phyloP scores from a whole-genome alignment of 148 eudicot genomes.

The Chenopodium quinoa region DNA sequence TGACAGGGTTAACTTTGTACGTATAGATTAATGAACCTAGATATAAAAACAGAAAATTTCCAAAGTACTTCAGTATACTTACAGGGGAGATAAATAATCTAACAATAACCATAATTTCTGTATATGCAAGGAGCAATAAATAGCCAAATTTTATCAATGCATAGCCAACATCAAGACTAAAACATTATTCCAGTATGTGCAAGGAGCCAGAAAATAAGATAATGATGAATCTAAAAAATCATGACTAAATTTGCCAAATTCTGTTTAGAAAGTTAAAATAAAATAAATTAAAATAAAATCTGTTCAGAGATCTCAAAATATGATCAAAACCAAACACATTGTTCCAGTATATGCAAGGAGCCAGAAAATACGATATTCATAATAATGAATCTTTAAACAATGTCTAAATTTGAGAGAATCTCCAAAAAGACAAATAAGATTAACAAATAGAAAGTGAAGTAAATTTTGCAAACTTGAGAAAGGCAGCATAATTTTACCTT shows the following conservation, averaged over 20 bases:
- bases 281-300: too few relatives aligned
- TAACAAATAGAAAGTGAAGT: neutral
- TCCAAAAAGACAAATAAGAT: neutral
- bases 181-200: neutral
- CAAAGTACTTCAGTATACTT: neutral
- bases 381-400: neutral
- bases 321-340: neutral
- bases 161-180: neutral
- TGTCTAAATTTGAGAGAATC: neutral
- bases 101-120: neutral
- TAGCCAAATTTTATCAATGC: neutral
- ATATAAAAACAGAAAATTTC: neutral
- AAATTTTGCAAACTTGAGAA: neutral
- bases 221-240: neutral
- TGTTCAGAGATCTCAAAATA: too few relatives aligned
- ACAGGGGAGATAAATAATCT: neutral
- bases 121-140: neutral
- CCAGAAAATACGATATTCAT: neutral
- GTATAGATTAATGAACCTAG: too few relatives aligned
- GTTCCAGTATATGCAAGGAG: neutral
- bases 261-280: too few relatives aligned
- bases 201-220: neutral
- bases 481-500: conserved; percentile 39
- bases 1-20: too few relatives aligned
- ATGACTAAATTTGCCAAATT: too few relatives aligned